A percentile compares a stretch with the other conserved stretches of the same genome.
Conservation (phyloP, 345 rosid species). For the Litchi chinensis region DNA sequence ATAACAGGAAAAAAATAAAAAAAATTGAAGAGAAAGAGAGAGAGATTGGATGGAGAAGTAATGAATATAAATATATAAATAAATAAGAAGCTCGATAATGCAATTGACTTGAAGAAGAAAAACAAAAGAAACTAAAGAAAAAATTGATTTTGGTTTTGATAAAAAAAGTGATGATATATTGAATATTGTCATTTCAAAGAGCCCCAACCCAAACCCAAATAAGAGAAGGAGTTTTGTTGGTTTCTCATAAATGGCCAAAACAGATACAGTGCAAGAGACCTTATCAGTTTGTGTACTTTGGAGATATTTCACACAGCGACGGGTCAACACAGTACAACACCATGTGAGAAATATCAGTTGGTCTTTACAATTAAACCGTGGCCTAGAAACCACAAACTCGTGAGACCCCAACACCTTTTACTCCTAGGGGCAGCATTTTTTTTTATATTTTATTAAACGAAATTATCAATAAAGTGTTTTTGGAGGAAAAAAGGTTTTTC, state of each 20-base stretch:
- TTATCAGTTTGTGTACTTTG: conserved; percentile 34
- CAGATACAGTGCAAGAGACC: conserved; percentile 28
- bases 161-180: neutral
- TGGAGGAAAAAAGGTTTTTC: too few species aligned
- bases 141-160: neutral
- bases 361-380: neutral
- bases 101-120: neutral
- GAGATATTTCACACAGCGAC: conserved; percentile 22
- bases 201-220: neutral
- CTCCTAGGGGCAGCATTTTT: neutral
- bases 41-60: neutral
- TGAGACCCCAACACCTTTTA: neutral
- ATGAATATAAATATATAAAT: too few species aligned
- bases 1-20: neutral
- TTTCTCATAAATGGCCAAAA: conserved; percentile 47
- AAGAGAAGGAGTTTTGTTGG: conserved; percentile 31
- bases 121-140: too few species aligned
- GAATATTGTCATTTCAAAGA: conserved; percentile 26
- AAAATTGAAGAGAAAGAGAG: neutral
- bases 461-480: neutral
- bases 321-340: conserved; percentile 29
- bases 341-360: conserved; percentile 13
- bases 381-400: conserved; percentile 14
- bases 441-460: neutral
- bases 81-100: neutral